Percentiles rank a stretch among this genome's conserved stretches.
Conservation (phyloP, 2,329 filamentous ascomycete species). For the Ophiostoma ulmi region DNA sequence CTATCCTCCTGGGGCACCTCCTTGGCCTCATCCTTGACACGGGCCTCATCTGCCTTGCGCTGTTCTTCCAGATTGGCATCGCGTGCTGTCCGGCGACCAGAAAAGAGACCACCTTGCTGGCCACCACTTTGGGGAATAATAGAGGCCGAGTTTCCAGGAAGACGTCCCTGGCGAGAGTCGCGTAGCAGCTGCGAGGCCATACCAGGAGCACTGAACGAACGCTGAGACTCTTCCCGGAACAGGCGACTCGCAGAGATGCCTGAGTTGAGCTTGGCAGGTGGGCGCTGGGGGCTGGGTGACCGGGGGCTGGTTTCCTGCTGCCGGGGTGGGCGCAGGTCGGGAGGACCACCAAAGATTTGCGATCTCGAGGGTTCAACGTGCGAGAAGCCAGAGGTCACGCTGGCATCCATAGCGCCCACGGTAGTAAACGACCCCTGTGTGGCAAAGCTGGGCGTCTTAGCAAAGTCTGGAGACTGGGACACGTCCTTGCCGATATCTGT, state of each 20-base stretch:
- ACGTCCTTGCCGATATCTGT: conserved; percentile 61
- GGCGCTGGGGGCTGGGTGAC: conserved; percentile 63
- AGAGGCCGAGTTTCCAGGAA: conserved; percentile 28
- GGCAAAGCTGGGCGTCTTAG: conserved; percentile 48
- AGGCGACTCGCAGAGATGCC: conserved; percentile 35
- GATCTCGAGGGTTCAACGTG: conserved; percentile 41
- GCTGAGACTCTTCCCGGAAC: conserved; percentile 48
- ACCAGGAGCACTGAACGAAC: conserved; percentile 57
- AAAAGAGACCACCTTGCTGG: conserved; percentile 17
- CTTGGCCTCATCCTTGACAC: conserved; percentile 51
- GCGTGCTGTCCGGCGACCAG: conserved; percentile 38
- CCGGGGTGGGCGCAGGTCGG: conserved; percentile 51
- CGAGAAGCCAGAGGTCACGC: conserved; percentile 44
- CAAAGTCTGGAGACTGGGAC: conserved; percentile 44
- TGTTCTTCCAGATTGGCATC: conserved; percentile 49
- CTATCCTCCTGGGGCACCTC: conserved; percentile 65
- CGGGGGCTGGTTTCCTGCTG: conserved; percentile 55
- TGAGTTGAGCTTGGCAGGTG: conserved; percentile 19
- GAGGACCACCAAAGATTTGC: conserved; percentile 53
- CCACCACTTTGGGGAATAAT: conserved; percentile 24
- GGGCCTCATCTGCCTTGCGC: conserved; percentile 48
- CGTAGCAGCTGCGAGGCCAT: conserved; percentile 51
- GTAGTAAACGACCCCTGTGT: conserved; percentile 53
- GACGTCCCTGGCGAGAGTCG: conserved; percentile 34
- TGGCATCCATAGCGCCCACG: conserved; percentile 41